These are phyloP conservation scores for Neurospora intermedia DNA, from an alignment of 495 filamentous ascomycete species.

Conservation along the genomic window DNA sequence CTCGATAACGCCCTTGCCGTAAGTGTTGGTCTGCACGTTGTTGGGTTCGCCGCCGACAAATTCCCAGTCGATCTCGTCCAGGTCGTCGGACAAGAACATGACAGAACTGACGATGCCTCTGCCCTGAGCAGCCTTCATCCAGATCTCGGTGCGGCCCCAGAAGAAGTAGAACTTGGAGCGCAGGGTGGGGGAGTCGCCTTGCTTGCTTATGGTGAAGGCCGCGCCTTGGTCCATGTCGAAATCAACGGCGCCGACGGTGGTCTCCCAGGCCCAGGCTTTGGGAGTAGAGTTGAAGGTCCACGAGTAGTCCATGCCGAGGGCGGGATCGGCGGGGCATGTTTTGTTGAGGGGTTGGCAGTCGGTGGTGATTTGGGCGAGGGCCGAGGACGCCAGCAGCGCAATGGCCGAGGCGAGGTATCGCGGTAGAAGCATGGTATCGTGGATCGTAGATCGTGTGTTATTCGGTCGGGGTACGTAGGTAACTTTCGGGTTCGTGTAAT, in stretches of 20 bases:
- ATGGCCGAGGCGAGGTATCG: constrained; percentile 24
- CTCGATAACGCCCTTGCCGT: constrained; percentile 61
- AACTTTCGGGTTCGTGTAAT: not conserved
- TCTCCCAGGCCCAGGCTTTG: constrained; percentile 47
- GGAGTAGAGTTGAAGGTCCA: constrained; percentile 58
- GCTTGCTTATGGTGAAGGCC: constrained; percentile 56
- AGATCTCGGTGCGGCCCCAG: constrained; percentile 61
- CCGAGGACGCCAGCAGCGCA: constrained; percentile 30
- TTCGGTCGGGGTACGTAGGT: not conserved
- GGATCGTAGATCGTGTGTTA: not conserved
- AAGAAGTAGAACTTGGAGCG: constrained; percentile 66
- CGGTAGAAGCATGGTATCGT: constrained; percentile 13
- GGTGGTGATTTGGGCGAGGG: constrained; percentile 52
- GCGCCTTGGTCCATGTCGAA: constrained; percentile 49
- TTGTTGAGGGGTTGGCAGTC: constrained; percentile 56
- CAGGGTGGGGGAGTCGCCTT: constrained; percentile 65
- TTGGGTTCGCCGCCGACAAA: constrained; percentile 58
- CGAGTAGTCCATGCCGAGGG: constrained; percentile 44
- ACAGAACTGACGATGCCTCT: constrained; percentile 72
- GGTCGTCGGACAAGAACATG: constrained; percentile 70
- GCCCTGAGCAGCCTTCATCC: constrained; percentile 62
- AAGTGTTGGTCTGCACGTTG: constrained; percentile 70
- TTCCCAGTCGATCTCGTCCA: constrained; percentile 90
- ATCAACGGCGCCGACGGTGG: constrained; percentile 44
- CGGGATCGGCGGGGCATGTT: constrained; percentile 53